Evolutionary conservation across 1,139 yeast genomes (phyloP), one percentile per base, ranked within the genome.

Genomic region (Kluyveromyces marxianus): DNA sequence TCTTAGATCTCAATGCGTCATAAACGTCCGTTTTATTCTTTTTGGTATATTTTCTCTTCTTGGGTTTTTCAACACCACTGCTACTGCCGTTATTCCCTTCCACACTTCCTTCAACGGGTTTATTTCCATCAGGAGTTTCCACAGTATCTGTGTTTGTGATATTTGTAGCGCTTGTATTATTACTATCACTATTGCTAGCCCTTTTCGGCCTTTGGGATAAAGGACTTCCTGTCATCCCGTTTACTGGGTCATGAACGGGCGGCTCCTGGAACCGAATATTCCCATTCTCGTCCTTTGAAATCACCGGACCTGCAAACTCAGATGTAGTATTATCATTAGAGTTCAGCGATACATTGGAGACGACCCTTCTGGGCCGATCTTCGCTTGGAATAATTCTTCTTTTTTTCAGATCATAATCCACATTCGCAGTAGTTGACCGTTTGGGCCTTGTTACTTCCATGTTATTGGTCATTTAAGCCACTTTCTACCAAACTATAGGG

Each of bases 201-300:
- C 35, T 8, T 21, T 40, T 40, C 32, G 43, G 43, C 30, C 38
- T 25, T 26, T 40, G 43, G 6, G 43, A 40, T 26, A 62, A 50
- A 6, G 65, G 62, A 29, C 58, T 35, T 5, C 67, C 66, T 3
- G 65, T 62, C 25, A 63, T 59, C 4, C 57, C 62, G 47, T 57
- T 60, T 21, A 55, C 48, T 7, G 58, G 54, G 32, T 58, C 62
- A 4, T 29, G 42, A 5, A 36, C 39, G 8, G 46, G 45, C 4
- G 59, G 59, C 35, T 60, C 66, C 46, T 59, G 49, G 32, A 60
- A 51, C 8, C 51, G 46, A 28, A 56, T 48, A 7, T 52, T 48
- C 10, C 63, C 63, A 21, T 53, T 45, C 14, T 46, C 39, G 37
- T 57, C 57, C 29, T 44, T 50, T 35, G 53, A 53, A 33, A 57